Evolutionary conservation across 305 asterid species (phyloP), one percentile per base, ranked within the genome.

Genomic region (Caryopteris hybrid): DNA sequence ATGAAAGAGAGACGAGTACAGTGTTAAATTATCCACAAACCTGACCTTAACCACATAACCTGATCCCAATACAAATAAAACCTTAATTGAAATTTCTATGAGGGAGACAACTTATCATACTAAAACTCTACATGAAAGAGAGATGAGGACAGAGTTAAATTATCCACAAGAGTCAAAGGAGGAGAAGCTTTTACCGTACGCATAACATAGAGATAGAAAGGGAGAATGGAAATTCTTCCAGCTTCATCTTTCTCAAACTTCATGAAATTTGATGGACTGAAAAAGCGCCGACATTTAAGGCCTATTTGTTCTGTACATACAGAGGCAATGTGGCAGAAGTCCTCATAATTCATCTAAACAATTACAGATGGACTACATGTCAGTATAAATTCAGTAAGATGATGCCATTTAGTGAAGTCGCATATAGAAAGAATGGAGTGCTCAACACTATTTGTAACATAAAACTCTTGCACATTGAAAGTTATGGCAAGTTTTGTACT

Each of bases 311-410:
- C 98, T 51, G 98, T 82, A 77, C 99, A 95, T 70, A 95, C 95
- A 5, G 99, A 85, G 79, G 99, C 99, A 73, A 95, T 95, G 86
- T 95, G 98, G 92, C 99, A 95, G 78, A 95, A 95, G 88, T 95
- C 99, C 81, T 95, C 99, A 76, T 95, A 95, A 73, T 95, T 95
- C 99, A 95, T 95, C 99, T 95, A 73, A 59, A 73, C 70, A 75
- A 75, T 64, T 57, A 71, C 62, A 76, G 61, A 68, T 45, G 41
- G 76, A 54, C 23, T 54, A 31, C 34, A 58, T 73, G 55, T 81
- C 79, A 88, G 86, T 18, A 68, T 41, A 66, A 45, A 21, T 58
- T 61, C 22, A 8, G 70, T 8, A 50, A 54, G 51, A n/a, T 13
- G 10, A 51, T 27, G 27, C 17, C 31, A 8, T 23, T 23, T 52